A percentile compares a stretch with the other conserved stretches of the same genome.
Evolutionary conservation across 2,329 filamentous ascomycete genomes (phyloP).

Genomic region (Zasmidium angulare): DNA sequence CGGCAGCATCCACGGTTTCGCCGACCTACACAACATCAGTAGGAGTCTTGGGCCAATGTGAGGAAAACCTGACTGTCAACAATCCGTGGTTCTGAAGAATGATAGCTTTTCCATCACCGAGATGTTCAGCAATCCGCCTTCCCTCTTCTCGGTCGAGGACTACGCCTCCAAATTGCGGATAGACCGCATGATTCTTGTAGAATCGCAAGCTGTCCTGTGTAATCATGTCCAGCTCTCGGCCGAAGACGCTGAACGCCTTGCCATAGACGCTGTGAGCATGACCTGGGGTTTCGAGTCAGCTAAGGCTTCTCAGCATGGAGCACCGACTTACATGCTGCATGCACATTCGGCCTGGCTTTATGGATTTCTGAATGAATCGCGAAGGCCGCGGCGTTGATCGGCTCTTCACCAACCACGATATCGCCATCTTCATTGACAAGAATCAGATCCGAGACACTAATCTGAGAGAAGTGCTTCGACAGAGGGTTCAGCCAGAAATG

Average conservation of each 20-base stretch:
- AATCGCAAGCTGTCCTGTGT: conserved; percentile 50
- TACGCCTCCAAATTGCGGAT: conserved; percentile 47
- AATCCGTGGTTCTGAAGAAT: conserved; percentile 47
- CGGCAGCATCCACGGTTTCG: conserved; percentile 44
- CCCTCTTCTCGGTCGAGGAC: conserved; percentile 48
- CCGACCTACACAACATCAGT: conserved; percentile 24
- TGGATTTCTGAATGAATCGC: conserved; percentile 47
- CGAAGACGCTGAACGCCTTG: conserved; percentile 50
- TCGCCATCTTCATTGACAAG: conserved; percentile 44
- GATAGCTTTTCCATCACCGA: conserved; percentile 41
- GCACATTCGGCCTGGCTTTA: conserved; percentile 43
- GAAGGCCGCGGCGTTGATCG: conserved; percentile 48
- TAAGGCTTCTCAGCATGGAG: neutral
- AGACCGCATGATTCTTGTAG: conserved; percentile 43
- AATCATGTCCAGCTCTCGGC: conserved; percentile 47
- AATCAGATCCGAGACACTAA: conserved; percentile 47
- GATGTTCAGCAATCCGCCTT: conserved; percentile 39
- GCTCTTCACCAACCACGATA: conserved; percentile 43
- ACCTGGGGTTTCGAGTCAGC: conserved; percentile 27
- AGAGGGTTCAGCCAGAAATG: conserved; percentile 45
- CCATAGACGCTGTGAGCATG: conserved; percentile 49
- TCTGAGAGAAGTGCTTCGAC: conserved; percentile 45
- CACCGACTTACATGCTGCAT: conserved; percentile 28
- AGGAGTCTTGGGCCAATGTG: neutral
- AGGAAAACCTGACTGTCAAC: conserved; percentile 38